Percentiles rank a stretch among this genome's conserved stretches.
phyloP scores from a whole-genome alignment of 768 basidiomycete species.

The Psilocybe subaeruginosa region DNA sequence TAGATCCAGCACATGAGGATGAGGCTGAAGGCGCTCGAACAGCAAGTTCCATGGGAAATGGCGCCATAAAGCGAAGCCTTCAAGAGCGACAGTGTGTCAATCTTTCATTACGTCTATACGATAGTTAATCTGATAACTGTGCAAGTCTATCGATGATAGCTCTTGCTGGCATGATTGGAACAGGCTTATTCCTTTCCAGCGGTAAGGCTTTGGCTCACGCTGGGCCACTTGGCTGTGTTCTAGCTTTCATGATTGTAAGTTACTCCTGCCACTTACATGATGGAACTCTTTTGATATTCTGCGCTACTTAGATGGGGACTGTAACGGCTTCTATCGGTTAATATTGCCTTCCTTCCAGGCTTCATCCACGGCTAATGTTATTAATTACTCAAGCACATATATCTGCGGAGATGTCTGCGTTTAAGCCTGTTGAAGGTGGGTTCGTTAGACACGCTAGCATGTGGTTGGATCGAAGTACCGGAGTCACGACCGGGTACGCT shows the following conservation, averaged over 20 bases:
- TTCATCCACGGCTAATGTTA: background rate
- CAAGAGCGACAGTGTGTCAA: slow-evolving; percentile 33
- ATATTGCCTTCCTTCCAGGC: background rate
- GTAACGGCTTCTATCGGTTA: slow-evolving; percentile 33
- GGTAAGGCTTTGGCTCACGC: slow-evolving; percentile 50
- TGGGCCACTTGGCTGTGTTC: slow-evolving; percentile 54
- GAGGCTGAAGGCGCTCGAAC: background rate
- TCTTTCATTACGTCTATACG: background rate
- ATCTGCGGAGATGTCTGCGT: slow-evolving; percentile 58
- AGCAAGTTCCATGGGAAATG: slow-evolving; percentile 12
- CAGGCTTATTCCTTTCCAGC: slow-evolving; percentile 59
- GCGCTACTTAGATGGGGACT: slow-evolving; percentile 30
- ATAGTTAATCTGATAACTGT: background rate
- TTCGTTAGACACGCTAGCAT: slow-evolving; percentile 52
- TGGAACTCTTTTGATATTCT: background rate
- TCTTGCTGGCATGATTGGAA: slow-evolving; percentile 46
- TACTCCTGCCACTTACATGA: background rate
- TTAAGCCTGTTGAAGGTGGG: slow-evolving; percentile 61
- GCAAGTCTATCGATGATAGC: slow-evolving; percentile 34
- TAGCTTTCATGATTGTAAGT: slow-evolving; percentile 47
- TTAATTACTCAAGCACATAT: slow-evolving; percentile 26
- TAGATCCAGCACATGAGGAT: background rate
- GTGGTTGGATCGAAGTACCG: slow-evolving; percentile 47
- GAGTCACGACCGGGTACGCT: slow-evolving; percentile 30
- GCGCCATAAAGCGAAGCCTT: slow-evolving; percentile 24